Conservation (phyloP, 441 rosid species). For the Eruca vesicaria region DNA sequence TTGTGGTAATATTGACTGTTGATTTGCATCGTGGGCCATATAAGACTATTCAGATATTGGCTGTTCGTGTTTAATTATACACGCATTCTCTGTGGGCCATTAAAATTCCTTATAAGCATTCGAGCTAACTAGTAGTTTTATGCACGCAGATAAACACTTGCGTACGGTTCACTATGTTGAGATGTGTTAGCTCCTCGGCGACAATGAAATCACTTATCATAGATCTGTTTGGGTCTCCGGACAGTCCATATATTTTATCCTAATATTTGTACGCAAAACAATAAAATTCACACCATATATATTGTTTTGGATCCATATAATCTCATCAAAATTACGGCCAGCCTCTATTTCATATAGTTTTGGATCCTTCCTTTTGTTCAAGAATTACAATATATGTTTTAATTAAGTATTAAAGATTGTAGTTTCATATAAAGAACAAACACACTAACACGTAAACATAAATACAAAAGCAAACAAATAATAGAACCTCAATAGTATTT, state of each 20-base stretch:
- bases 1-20: conserved; percentile 18
- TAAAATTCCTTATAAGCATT: conserved; percentile 16
- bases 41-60: conserved; percentile 22
- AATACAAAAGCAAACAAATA: background rate
- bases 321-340: background rate
- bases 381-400: background rate
- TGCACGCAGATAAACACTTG: background rate
- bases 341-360: background rate
- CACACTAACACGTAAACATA: background rate
- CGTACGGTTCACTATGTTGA: background rate
- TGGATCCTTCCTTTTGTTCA: background rate
- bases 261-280: background rate
- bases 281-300: background rate
- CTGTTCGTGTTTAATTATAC: conserved; percentile 21
- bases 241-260: background rate
- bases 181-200: conserved; percentile 4
- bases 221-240: background rate
- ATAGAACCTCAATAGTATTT: background rate
- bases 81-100: conserved; percentile 33
- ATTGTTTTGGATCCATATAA: background rate
- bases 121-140: background rate
- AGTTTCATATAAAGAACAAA: background rate
- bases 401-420: background rate
- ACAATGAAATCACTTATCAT: background rate
- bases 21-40: conserved; percentile 32